Evolutionary conservation across 805 yeast species (phyloP).

Genomic region (Ascoidea rubescens): DNA sequence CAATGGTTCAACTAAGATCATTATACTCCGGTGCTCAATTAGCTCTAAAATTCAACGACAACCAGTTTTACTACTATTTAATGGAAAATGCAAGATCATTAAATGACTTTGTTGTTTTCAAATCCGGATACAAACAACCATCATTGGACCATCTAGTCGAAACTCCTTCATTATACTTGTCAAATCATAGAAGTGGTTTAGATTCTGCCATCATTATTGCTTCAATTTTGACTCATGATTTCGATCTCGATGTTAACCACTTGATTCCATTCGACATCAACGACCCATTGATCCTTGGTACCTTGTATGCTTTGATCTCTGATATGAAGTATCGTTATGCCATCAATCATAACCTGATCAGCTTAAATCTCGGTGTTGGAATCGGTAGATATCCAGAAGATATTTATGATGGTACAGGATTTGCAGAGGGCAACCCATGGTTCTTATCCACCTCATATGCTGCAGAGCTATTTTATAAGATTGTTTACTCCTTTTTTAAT

Average conservation of each 20-base stretch:
- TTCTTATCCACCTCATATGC: constrained; percentile 61
- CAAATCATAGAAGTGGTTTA: constrained; percentile 47
- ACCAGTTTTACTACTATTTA: constrained; percentile 9
- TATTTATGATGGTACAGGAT: constrained; percentile 49
- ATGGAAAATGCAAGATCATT: neutral
- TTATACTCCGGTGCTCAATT: constrained; percentile 31
- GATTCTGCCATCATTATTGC: constrained; percentile 59
- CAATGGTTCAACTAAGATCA: constrained; percentile 48
- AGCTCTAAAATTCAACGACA: constrained; percentile 16
- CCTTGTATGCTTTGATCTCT: constrained; percentile 44
- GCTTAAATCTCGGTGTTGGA: constrained; percentile 31
- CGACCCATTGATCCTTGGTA: constrained; percentile 43
- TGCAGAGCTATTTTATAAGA: constrained; percentile 44
- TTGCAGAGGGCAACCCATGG: constrained; percentile 72
- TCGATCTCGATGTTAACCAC: constrained; percentile 28
- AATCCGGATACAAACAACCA: constrained; percentile 1
- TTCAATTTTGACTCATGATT: constrained; percentile 27
- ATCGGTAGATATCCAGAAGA: constrained; percentile 74
- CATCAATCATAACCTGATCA: constrained; percentile 41
- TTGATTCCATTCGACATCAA: constrained; percentile 50
- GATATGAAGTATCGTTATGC: constrained; percentile 72
- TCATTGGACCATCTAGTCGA: constrained; percentile 50
- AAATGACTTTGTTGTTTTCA: constrained; percentile 3
- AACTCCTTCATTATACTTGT: constrained; percentile 33
- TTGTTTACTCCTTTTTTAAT: constrained; percentile 30